phyloP scores from a whole-genome alignment of 2,329 filamentous ascomycete species.

The Thyridium curvatum region DNA sequence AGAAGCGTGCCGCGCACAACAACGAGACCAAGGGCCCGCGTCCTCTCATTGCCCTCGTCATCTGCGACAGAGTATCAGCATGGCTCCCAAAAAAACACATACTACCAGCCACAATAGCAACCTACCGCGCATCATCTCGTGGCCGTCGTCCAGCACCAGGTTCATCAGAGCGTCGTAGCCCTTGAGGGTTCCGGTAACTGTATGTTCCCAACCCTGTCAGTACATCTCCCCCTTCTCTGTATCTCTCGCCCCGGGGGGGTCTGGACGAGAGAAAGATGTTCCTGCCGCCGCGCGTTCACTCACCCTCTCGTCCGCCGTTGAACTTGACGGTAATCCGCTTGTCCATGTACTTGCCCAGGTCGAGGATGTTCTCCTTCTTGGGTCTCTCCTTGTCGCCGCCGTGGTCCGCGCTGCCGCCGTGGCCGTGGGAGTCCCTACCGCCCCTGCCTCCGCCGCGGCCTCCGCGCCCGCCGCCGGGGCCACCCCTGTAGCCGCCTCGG shows the following conservation, averaged over 20 bases:
- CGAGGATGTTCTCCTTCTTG: conserved; percentile 98
- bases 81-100: conserved; percentile 1
- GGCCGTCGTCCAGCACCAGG: conserved; percentile 87
- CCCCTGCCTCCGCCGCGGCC: conserved; percentile 32
- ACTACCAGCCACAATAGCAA: conserved; percentile 2
- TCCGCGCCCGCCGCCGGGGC: conserved; percentile 39
- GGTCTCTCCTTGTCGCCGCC: conserved; percentile 61
- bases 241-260: too few relatives aligned
- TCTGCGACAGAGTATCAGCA: conserved; percentile 46
- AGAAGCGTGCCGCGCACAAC: conserved; percentile 89
- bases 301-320: conserved; percentile 87
- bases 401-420: conserved; percentile 35
- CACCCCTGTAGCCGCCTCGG: conserved; percentile 37
- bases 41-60: conserved; percentile 83
- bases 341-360: conserved; percentile 94
- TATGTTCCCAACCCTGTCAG: conserved; percentile 1
- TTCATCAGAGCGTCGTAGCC: conserved; percentile 99
- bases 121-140: conserved; percentile 82
- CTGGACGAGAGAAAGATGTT: too few relatives aligned
- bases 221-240: neutral
- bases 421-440: conserved; percentile 23
- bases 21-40: conserved; percentile 74
- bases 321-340: conserved; percentile 95
- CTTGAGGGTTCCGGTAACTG: conserved; percentile 84
- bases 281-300: conserved; percentile 16